A percentile compares a stretch with the other conserved stretches of the same genome.
phyloP scores from a whole-genome alignment of 306 rosid species.

The Cucurbita moschata region DNA sequence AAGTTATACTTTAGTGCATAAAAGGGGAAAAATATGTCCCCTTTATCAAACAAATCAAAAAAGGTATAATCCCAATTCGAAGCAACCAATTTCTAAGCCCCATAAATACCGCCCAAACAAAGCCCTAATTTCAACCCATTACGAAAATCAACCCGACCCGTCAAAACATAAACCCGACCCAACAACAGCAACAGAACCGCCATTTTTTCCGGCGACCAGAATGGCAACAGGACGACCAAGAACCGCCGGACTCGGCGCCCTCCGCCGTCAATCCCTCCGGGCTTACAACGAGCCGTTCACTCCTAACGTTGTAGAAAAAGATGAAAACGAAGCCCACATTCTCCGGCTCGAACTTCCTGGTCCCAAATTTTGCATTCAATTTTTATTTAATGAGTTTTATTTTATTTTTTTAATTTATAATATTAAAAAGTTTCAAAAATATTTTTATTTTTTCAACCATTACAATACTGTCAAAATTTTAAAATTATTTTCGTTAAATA shows the following conservation, averaged over 20 bases:
- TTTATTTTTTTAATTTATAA: too few species aligned
- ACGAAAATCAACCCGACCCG: not conserved
- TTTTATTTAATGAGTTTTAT: not conserved
- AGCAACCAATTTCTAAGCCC: not conserved
- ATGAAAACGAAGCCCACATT: not conserved
- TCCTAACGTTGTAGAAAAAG: not conserved
- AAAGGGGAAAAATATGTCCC: not conserved
- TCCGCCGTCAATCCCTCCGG: not conserved
- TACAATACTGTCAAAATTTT: too few species aligned
- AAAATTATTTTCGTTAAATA: too few species aligned
- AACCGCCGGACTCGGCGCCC: not conserved
- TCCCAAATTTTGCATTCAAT: not conserved
- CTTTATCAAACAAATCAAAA: not conserved
- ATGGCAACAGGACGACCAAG: not conserved
- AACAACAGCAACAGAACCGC: not conserved
- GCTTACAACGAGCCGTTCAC: not conserved
- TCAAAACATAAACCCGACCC: not conserved
- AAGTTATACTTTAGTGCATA: constrained; percentile 2
- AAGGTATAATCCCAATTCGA: constrained; percentile 5
- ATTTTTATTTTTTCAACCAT: too few species aligned
- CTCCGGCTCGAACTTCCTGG: not conserved
- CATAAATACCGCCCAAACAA: not conserved
- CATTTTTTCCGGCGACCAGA: not conserved
- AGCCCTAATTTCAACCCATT: not conserved
- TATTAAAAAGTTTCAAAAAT: too few species aligned